Conservation (phyloP, 2,329 filamentous ascomycete genomes). For the Neonectria sp. region DNA sequence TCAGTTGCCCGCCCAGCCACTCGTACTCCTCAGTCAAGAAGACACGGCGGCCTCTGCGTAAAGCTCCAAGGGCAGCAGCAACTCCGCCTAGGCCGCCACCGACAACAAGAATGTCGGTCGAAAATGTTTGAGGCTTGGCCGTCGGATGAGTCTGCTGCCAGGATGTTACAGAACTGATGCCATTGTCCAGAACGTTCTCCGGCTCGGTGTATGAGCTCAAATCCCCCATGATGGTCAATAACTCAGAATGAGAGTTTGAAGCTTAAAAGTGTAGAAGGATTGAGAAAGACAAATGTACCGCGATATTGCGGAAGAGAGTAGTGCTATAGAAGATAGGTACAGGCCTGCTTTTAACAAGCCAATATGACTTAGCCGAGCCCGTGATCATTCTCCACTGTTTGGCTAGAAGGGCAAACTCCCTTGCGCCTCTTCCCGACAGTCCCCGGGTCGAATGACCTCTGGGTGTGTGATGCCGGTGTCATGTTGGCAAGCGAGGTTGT, state of each 20-base stretch:
- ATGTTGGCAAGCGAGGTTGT: background rate
- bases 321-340: background rate
- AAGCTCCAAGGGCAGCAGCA: constrained; percentile 46
- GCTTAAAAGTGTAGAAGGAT: no score
- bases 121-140: constrained; percentile 24
- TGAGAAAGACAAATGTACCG: background rate
- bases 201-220: background rate
- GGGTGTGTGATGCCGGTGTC: background rate
- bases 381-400: background rate
- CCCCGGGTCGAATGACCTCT: constrained; percentile 30
- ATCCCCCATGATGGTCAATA: constrained; percentile 29
- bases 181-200: constrained; percentile 5
- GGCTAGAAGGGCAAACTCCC: background rate
- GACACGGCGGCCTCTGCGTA: constrained; percentile 42
- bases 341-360: constrained; percentile 5
- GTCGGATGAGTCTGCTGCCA: constrained; percentile 18
- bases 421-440: constrained; percentile 32
- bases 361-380: background rate
- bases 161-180: background rate
- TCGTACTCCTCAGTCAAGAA: constrained; percentile 48
- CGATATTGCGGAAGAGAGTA: background rate
- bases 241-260: no score
- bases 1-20: constrained; percentile 48
- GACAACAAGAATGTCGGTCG: constrained; percentile 43
- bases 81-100: constrained; percentile 48